Percentiles rank a stretch among this genome's conserved stretches.
These are phyloP conservation scores for Alternaria atra DNA, from an alignment of 2,329 filamentous ascomycete genomes.

Conservation along the genomic window DNA sequence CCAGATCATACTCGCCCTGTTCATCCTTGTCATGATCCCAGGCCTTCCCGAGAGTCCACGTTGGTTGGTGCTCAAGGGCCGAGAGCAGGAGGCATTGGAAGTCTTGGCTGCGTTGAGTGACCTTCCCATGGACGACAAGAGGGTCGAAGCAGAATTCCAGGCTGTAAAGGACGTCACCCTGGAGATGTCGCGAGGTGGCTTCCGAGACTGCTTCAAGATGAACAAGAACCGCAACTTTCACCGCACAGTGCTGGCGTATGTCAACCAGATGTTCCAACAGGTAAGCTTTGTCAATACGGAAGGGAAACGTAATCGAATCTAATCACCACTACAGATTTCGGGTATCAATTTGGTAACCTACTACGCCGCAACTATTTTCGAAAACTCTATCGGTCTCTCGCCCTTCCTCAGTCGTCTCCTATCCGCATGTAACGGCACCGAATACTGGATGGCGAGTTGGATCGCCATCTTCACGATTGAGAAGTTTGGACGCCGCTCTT, in stretches of 20 bases:
- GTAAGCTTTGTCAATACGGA: slow-evolving; percentile 18
- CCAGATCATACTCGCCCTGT: slow-evolving; percentile 66
- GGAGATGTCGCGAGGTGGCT: slow-evolving; percentile 57
- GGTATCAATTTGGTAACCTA: slow-evolving; percentile 54
- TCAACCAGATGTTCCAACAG: slow-evolving; percentile 59
- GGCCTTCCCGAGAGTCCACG: slow-evolving; percentile 56
- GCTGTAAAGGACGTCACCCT: slow-evolving; percentile 51
- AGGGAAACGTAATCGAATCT: neutral
- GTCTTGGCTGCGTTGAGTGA: slow-evolving; percentile 51
- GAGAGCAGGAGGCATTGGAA: slow-evolving; percentile 55
- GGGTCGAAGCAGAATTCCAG: slow-evolving; percentile 47
- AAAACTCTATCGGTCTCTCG: slow-evolving; percentile 52
- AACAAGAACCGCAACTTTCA: slow-evolving; percentile 57
- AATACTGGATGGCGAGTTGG: slow-evolving; percentile 55
- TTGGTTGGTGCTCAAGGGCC: slow-evolving; percentile 62
- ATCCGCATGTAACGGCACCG: slow-evolving; percentile 54
- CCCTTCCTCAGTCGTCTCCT: slow-evolving; percentile 47
- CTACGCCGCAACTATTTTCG: slow-evolving; percentile 56
- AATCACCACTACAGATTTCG: slow-evolving; percentile 46
- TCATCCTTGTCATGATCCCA: slow-evolving; percentile 61
- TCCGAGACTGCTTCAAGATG: slow-evolving; percentile 68
- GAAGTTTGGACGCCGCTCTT: slow-evolving; percentile 48
- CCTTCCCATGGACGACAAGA: slow-evolving; percentile 50
- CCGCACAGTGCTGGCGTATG: slow-evolving; percentile 54
- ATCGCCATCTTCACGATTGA: slow-evolving; percentile 54